phyloP scores from a whole-genome alignment of 1,139 yeast genomes.

The Yamadazyma conglobata region DNA sequence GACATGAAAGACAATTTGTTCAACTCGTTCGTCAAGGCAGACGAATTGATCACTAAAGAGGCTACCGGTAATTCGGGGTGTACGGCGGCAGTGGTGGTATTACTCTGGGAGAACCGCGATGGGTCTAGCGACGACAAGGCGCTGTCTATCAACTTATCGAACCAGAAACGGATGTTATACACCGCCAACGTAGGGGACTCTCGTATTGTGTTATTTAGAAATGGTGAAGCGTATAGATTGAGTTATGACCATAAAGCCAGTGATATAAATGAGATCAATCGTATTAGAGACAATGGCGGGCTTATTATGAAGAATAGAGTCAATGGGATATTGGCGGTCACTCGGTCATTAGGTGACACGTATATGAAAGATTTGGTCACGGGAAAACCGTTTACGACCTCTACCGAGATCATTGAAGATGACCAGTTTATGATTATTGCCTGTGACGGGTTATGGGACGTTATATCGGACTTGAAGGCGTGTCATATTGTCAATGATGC shows the following conservation, averaged over 20 bases:
- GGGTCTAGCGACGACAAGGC: constrained; percentile 4
- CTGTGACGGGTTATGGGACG: constrained; percentile 97
- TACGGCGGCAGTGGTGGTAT: constrained; percentile 92
- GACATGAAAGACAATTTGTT: constrained; percentile 52
- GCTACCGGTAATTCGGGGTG: constrained; percentile 75
- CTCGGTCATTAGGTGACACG: constrained; percentile 91
- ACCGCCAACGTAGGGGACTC: constrained; percentile 97
- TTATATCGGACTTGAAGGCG: constrained; percentile 76
- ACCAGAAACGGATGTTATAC: constrained; percentile 69
- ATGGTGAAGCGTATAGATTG: constrained; percentile 70
- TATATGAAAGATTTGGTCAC: constrained; percentile 88
- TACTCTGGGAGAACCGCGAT: constrained; percentile 66
- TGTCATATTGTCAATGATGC: constrained; percentile 60
- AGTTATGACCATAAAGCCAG: constrained; percentile 95
- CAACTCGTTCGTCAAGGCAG: constrained; percentile 70
- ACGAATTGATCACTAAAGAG: constrained; percentile 58
- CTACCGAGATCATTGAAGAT: constrained; percentile 61
- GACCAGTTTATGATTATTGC: constrained; percentile 82
- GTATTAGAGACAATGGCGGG: constrained; percentile 81
- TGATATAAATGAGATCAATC: constrained; percentile 69
- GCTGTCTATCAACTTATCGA: constrained; percentile 28
- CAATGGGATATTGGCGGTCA: constrained; percentile 93
- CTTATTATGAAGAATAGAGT: constrained; percentile 86
- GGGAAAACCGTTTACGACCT: constrained; percentile 90
- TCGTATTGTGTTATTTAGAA: constrained; percentile 72